Evolutionary conservation across 164 flowering plant genomes (phyloP).

Genomic region (Liriodendron chinense): DNA sequence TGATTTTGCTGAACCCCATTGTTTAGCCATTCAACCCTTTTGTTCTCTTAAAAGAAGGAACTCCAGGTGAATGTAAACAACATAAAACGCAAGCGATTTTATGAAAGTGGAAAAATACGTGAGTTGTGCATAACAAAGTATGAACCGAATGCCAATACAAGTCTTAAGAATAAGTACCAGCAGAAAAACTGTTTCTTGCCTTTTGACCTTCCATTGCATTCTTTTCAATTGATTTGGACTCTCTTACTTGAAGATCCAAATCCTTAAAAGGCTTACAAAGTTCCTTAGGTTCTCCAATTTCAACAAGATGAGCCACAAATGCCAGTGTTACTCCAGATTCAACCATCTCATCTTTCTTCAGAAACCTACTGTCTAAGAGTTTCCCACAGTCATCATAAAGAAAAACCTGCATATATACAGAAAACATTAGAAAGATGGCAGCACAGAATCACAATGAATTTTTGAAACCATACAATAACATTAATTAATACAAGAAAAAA

Average conservation of each 20-base stretch:
- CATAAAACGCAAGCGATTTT: neutral
- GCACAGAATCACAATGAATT: neutral
- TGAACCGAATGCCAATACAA: neutral
- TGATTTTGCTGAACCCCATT: neutral
- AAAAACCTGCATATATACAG: constrained; percentile 39
- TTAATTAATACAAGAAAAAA: neutral
- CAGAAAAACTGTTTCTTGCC: constrained; percentile 15
- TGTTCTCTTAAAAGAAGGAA: constrained; percentile 3
- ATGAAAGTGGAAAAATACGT: neutral
- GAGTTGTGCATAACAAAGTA: neutral
- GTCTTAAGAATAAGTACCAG: constrained; percentile 17
- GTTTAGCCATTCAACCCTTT: neutral
- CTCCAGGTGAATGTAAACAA: neutral
- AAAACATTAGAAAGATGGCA: neutral
- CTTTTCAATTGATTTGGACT: constrained; percentile 14
- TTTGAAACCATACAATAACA: neutral
- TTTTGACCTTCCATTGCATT: constrained; percentile 14
- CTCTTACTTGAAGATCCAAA: constrained; percentile 19
- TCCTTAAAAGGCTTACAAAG: constrained; percentile 20
- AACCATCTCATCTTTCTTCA: constrained; percentile 63
- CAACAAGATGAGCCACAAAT: constrained; percentile 58
- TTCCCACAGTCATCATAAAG: constrained; percentile 72
- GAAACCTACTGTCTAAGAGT: constrained; percentile 50
- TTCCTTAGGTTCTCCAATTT: constrained; percentile 57
- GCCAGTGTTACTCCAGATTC: constrained; percentile 51